A percentile compares a stretch with the other conserved stretches of the same genome.
Evolutionary conservation across 2,329 filamentous ascomycete species (phyloP).

Genomic region (Proliferodiscus dingleyae): DNA sequence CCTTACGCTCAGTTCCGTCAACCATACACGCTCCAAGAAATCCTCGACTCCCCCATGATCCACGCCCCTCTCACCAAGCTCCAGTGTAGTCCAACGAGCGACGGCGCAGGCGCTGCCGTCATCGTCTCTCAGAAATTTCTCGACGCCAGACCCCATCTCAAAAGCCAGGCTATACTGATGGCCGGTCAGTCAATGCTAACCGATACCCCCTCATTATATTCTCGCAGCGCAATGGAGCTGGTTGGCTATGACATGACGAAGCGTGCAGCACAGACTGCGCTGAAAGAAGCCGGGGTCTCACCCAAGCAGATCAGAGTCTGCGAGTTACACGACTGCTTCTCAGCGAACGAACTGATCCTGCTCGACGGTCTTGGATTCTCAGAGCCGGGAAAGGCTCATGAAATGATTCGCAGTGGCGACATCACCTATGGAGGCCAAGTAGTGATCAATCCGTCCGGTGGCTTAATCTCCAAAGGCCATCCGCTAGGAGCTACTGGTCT

Average conservation of each 20-base stretch:
- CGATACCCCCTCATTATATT: conserved; percentile 76
- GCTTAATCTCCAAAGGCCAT: conserved; percentile 93
- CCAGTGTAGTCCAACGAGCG: conserved; percentile 96
- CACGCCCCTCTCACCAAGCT: conserved; percentile 88
- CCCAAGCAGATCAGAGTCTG: conserved; percentile 73
- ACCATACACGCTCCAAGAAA: conserved; percentile 82
- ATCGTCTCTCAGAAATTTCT: conserved; percentile 87
- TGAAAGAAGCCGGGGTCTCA: conserved; percentile 66
- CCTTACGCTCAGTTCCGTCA: conserved; percentile 97
- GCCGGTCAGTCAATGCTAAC: conserved; percentile 87
- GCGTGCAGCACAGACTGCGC: conserved; percentile 63
- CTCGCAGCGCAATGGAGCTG: conserved; percentile 74
- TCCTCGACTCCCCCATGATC: conserved; percentile 71
- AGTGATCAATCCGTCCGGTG: conserved; percentile 89
- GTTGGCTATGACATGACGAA: conserved; percentile 84
- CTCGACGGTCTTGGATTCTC: conserved; percentile 81
- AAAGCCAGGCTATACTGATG: conserved; percentile 77
- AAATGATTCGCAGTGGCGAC: conserved; percentile 79
- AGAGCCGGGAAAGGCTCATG: conserved; percentile 79
- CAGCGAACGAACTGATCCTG: conserved; percentile 85
- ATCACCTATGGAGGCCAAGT: conserved; percentile 79
- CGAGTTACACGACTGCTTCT: conserved; percentile 97
- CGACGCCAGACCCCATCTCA: conserved; percentile 75
- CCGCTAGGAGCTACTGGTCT: conserved; percentile 92
- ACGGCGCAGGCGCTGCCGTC: conserved; percentile 83